A percentile compares a stretch with the other conserved stretches of the same genome.
Evolutionary conservation across 148 eudicot species (phyloP).

Genomic region (Chenopodium suecicum): DNA sequence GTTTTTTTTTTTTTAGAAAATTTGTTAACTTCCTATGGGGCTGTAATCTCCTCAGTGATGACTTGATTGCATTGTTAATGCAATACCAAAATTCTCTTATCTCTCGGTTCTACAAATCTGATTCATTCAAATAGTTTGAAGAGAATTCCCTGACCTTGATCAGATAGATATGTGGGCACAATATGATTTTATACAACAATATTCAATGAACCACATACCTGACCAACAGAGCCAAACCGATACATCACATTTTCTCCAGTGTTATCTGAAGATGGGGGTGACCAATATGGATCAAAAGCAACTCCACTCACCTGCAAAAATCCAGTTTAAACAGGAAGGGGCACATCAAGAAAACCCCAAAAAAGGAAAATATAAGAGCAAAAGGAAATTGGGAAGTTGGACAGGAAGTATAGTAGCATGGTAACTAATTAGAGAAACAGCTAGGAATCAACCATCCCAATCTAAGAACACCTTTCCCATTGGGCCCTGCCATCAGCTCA

Average conservation of each 20-base stretch:
- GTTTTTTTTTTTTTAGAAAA: too few species aligned
- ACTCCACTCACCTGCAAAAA: conserved; percentile 79
- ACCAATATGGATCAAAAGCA: conserved; percentile 79
- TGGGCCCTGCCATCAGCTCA: not conserved
- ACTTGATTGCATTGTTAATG: too few species aligned
- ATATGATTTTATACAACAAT: not conserved
- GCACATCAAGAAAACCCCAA: not conserved
- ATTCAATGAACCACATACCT: conserved; percentile 39
- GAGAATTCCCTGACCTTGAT: not conserved
- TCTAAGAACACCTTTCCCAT: not conserved
- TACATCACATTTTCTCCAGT: conserved; percentile 58
- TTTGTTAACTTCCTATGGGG: too few species aligned
- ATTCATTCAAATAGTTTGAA: not conserved
- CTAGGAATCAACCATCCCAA: not conserved
- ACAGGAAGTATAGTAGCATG: not conserved
- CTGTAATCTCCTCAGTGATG: too few species aligned
- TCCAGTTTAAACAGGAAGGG: not conserved
- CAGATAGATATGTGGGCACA: conserved; percentile 6
- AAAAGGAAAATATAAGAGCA: not conserved
- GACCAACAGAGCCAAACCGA: conserved; percentile 91
- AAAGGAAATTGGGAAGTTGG: not conserved
- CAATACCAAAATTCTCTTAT: too few species aligned
- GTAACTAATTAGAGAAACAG: not conserved
- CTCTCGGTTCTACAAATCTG: too few species aligned
- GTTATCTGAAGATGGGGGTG: conserved; percentile 62